Evolutionary conservation across 495 filamentous ascomycete genomes (phyloP).

Genomic region (Chlorociboria aeruginascens): DNA sequence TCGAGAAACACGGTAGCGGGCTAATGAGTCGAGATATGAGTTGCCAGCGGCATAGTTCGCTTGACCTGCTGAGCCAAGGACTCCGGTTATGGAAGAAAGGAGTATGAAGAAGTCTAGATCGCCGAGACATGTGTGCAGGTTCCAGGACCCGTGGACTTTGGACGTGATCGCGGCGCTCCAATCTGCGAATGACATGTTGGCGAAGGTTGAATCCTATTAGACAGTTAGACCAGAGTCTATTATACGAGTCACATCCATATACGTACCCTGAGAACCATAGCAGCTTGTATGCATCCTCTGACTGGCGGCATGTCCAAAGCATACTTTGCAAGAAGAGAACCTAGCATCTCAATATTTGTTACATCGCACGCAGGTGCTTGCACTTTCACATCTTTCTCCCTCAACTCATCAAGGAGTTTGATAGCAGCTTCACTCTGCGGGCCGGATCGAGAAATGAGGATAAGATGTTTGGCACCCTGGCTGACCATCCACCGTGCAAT

Average conservation of each 20-base stretch:
- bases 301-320: slow-evolving; percentile 30
- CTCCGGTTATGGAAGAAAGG: slow-evolving; percentile 47
- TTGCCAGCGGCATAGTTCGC: slow-evolving; percentile 51
- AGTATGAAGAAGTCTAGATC: slow-evolving; percentile 53
- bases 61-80: slow-evolving; percentile 45
- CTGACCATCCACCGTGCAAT: slow-evolving; percentile 38
- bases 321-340: neutral
- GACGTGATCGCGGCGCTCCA: neutral
- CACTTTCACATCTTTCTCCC: neutral
- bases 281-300: slow-evolving; percentile 32
- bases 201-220: neutral
- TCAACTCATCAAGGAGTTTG: neutral
- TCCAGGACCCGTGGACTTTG: slow-evolving; percentile 20
- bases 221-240: neutral
- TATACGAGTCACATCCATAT: neutral
- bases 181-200: neutral
- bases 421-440: neutral
- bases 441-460: neutral
- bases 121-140: slow-evolving; percentile 38
- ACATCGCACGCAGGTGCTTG: neutral
- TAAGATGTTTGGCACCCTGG: slow-evolving; percentile 40
- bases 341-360: neutral
- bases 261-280: slow-evolving; percentile 31
- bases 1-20: slow-evolving; percentile 25
- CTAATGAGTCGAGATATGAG: slow-evolving; percentile 41